Conservation (phyloP, 176 grass and related monocot genomes). For the Juncus inflexus region DNA sequence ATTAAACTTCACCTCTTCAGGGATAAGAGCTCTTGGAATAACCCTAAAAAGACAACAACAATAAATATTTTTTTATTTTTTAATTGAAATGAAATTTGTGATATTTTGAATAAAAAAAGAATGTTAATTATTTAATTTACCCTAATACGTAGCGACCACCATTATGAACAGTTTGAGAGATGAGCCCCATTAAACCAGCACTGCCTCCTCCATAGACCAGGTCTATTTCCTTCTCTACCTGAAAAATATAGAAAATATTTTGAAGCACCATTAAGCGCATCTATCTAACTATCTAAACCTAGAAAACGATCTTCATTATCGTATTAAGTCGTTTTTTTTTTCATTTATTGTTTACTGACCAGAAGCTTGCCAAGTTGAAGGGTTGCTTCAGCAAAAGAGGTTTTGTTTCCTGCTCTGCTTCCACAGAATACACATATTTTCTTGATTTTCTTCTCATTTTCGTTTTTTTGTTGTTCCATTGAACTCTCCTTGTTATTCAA, state of each 20-base stretch:
- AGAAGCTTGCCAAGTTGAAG: slow-evolving; percentile 72
- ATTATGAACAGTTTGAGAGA: slow-evolving; percentile 73
- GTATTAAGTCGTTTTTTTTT: background rate
- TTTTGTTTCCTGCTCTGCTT: slow-evolving; percentile 58
- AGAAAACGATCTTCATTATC: background rate
- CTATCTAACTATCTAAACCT: background rate
- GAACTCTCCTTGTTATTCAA: background rate
- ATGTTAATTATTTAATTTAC: slow-evolving; percentile 44
- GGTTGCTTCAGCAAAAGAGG: slow-evolving; percentile 72
- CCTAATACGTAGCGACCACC: slow-evolving; percentile 88
- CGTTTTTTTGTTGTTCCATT: slow-evolving; percentile 46
- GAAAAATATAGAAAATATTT: slow-evolving; percentile 27
- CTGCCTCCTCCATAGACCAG: slow-evolving; percentile 97
- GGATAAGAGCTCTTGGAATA: slow-evolving; percentile 66
- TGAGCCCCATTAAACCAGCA: slow-evolving; percentile 80
- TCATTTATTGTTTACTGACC: slow-evolving; percentile 34
- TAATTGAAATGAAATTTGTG: background rate
- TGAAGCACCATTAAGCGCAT: background rate
- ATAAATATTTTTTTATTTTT: background rate
- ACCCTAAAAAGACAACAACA: slow-evolving; percentile 49
- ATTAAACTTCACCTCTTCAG: slow-evolving; percentile 53
- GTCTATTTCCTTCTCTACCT: slow-evolving; percentile 72
- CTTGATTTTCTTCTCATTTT: slow-evolving; percentile 20
- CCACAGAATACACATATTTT: slow-evolving; percentile 91
- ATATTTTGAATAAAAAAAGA: background rate